Percentiles rank a stretch among this genome's conserved stretches.
These are phyloP conservation scores for Phoma sp. DNA, from an alignment of 2,329 filamentous ascomycete species.

Conservation along the genomic window DNA sequence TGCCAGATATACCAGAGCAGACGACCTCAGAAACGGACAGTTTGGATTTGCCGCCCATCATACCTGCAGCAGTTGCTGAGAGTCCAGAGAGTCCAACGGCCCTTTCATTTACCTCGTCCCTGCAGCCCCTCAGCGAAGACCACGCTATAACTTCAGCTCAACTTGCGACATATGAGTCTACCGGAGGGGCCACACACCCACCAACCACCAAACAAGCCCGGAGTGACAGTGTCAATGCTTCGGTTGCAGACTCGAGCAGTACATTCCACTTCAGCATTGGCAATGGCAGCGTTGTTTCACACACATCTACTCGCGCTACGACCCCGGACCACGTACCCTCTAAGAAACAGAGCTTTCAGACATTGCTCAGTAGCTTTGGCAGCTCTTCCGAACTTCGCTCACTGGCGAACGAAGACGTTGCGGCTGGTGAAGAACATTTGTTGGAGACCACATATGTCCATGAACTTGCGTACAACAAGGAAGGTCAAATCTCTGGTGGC, in stretches of 20 bases:
- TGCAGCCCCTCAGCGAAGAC: slow-evolving; percentile 43
- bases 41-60: slow-evolving; percentile 30
- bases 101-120: slow-evolving; percentile 54
- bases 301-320: slow-evolving; percentile 84
- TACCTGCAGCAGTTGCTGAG: slow-evolving; percentile 31
- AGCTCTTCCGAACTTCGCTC: slow-evolving; percentile 70
- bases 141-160: slow-evolving; percentile 27
- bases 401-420: slow-evolving; percentile 73
- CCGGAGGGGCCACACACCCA: slow-evolving; percentile 36
- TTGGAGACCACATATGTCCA: slow-evolving; percentile 91
- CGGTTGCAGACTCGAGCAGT: slow-evolving; percentile 78
- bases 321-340: slow-evolving; percentile 73
- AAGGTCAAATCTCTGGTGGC: slow-evolving; percentile 92
- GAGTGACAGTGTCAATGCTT: slow-evolving; percentile 72
- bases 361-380: slow-evolving; percentile 64
- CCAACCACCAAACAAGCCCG: slow-evolving; percentile 36
- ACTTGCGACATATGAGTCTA: slow-evolving; percentile 28
- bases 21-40: slow-evolving; percentile 45
- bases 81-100: slow-evolving; percentile 36
- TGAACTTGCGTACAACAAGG: slow-evolving; percentile 91
- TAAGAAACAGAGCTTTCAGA: slow-evolving; percentile 65
- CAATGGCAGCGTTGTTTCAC: slow-evolving; percentile 78
- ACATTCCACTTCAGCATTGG: slow-evolving; percentile 78
- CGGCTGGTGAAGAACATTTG: slow-evolving; percentile 82
- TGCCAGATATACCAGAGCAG: slow-evolving; percentile 66